phyloP scores from a whole-genome alignment of 768 basidiomycete species.

The Tylopilus sp. region DNA sequence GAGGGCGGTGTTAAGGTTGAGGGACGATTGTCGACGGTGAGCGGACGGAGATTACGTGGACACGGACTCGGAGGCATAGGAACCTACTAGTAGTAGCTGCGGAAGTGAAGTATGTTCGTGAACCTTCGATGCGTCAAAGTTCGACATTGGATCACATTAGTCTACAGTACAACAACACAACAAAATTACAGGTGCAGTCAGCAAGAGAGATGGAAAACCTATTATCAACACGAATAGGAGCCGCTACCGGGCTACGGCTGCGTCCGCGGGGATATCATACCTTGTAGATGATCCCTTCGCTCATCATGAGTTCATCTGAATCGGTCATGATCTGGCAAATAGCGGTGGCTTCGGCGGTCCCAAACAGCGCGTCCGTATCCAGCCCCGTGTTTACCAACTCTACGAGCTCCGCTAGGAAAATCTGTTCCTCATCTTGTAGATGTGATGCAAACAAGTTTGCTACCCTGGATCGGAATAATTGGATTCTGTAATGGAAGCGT shows the following conservation, averaged over 20 bases:
- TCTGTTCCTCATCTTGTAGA: constrained; percentile 73
- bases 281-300: constrained; percentile 83
- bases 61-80: too few relatives aligned
- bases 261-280: constrained; percentile 41
- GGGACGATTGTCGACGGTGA: constrained; percentile 36
- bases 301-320: constrained; percentile 74
- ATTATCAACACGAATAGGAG: not conserved
- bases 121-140: not conserved
- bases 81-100: too few relatives aligned
- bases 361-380: constrained; percentile 64
- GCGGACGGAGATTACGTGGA: not conserved
- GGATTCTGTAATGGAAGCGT: constrained; percentile 45
- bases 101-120: too few relatives aligned
- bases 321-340: constrained; percentile 76
- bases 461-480: constrained; percentile 77
- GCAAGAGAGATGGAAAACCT: not conserved
- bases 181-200: constrained; percentile 2
- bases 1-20: constrained; percentile 46
- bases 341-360: constrained; percentile 73
- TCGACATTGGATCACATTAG: not conserved
- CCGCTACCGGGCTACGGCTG: not conserved
- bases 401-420: constrained; percentile 67
- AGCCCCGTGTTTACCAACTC: constrained; percentile 77
- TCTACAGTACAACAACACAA: not conserved
- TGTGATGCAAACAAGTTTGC: constrained; percentile 65